phyloP scores from a whole-genome alignment of 345 rosid species.

The Hypericum perforatum region DNA sequence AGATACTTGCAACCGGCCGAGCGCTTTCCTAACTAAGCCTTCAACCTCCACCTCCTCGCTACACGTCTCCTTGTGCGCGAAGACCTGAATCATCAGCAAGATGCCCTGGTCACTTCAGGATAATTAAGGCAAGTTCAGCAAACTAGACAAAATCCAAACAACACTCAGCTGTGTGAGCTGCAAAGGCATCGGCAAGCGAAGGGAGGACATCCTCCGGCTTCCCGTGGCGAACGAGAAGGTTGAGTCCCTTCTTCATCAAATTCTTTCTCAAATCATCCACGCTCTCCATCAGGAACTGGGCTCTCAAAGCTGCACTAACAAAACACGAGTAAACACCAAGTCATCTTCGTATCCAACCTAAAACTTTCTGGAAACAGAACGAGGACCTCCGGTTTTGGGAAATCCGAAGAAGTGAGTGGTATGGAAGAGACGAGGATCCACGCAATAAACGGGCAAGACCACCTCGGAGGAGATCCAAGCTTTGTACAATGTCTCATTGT shows the following conservation, averaged over 20 bases:
- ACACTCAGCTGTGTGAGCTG: constrained; percentile 60
- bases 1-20: constrained; percentile 21
- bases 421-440: constrained; percentile 74
- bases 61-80: constrained; percentile 81
- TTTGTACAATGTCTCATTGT: constrained; percentile 52
- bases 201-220: constrained; percentile 80
- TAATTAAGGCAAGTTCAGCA: neutral
- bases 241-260: constrained; percentile 51
- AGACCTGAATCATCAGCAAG: constrained; percentile 38
- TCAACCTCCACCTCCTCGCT: constrained; percentile 71
- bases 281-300: constrained; percentile 60
- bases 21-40: constrained; percentile 35
- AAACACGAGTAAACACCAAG: too few species aligned
- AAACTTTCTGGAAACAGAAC: neutral
- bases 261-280: constrained; percentile 68
- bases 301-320: constrained; percentile 41
- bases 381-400: constrained; percentile 82
- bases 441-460: constrained; percentile 69
- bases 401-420: constrained; percentile 58
- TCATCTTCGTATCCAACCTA: neutral
- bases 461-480: constrained; percentile 61
- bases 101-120: neutral
- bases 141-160: neutral
- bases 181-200: constrained; percentile 48
- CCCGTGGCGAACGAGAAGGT: constrained; percentile 54